These are phyloP conservation scores for Yarrowia osloensis DNA, from an alignment of 805 yeast genomes.

Conservation along the genomic window DNA sequence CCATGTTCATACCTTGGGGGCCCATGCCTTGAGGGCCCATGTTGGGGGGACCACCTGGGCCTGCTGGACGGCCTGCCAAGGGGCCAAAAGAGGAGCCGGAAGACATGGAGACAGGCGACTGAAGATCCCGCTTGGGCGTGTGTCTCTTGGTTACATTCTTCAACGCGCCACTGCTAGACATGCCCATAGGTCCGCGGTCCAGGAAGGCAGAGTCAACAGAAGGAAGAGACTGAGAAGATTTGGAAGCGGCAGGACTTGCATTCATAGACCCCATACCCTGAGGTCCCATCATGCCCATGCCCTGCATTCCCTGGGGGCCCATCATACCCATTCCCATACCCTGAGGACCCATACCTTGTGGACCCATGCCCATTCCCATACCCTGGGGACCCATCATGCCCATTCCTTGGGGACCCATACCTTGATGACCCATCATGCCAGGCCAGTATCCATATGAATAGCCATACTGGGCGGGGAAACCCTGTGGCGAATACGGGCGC, in stretches of 20 bases:
- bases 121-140: conserved; percentile 21
- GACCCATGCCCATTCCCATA: conserved; percentile 11
- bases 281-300: neutral
- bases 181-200: conserved; percentile 23
- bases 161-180: conserved; percentile 6
- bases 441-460: conserved; percentile 18
- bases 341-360: conserved; percentile 15
- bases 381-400: conserved; percentile 18
- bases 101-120: neutral
- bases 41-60: neutral
- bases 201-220: conserved; percentile 8
- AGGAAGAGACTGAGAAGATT: conserved; percentile 8
- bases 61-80: neutral
- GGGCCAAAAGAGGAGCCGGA: conserved; percentile 12
- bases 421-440: conserved; percentile 3
- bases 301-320: conserved; percentile 4
- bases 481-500: neutral
- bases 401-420: conserved; percentile 5
- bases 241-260: neutral
- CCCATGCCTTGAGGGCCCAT: neutral
- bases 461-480: conserved; percentile 4
- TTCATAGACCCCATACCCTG: neutral
- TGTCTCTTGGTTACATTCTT: conserved; percentile 9
- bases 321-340: neutral
- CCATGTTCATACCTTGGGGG: neutral